Percentiles rank a stretch among this genome's conserved stretches.
Conservation (phyloP, 2,329 filamentous ascomycete species). For the Alternaria ethzedia region DNA sequence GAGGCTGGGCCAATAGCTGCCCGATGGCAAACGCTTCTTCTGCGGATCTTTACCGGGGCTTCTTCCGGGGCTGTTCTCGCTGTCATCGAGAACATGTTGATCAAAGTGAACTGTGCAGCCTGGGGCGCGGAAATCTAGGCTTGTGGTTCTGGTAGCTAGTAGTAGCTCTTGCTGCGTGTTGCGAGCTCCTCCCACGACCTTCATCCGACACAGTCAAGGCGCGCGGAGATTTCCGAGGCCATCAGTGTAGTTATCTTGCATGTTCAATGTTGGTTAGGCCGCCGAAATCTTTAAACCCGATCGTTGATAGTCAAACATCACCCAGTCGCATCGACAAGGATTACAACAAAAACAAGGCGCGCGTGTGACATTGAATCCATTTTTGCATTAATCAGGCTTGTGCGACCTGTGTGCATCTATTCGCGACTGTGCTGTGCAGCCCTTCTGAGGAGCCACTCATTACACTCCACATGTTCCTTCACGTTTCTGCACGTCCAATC, state of each 20-base stretch:
- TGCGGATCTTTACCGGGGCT: constrained; percentile 11
- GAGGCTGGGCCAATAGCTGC: constrained; percentile 14
- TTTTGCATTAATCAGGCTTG: constrained; percentile 2
- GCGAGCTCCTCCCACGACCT: neutral
- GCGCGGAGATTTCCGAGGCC: neutral
- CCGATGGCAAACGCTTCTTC: constrained; percentile 13
- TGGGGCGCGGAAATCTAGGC: neutral
- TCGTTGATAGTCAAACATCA: neutral
- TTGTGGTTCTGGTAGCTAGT: neutral
- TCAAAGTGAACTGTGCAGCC: neutral
- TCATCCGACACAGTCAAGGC: neutral
- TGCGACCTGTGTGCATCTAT: neutral
- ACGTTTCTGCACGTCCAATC: neutral
- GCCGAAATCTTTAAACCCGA: neutral
- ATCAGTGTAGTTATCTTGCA: neutral
- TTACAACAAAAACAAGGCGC: constrained; percentile 1
- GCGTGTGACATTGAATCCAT: neutral
- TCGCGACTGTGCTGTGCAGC: neutral
- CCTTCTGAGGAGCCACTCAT: neutral
- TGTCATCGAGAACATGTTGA: neutral
- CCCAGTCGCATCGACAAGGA: constrained; percentile 2
- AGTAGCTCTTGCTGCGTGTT: neutral
- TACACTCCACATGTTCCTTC: neutral
- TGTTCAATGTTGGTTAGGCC: constrained; percentile 1
- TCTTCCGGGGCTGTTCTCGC: constrained; percentile 2